Conservation (phyloP, 768 basidiomycete genomes). For the Astraeus odoratus region DNA sequence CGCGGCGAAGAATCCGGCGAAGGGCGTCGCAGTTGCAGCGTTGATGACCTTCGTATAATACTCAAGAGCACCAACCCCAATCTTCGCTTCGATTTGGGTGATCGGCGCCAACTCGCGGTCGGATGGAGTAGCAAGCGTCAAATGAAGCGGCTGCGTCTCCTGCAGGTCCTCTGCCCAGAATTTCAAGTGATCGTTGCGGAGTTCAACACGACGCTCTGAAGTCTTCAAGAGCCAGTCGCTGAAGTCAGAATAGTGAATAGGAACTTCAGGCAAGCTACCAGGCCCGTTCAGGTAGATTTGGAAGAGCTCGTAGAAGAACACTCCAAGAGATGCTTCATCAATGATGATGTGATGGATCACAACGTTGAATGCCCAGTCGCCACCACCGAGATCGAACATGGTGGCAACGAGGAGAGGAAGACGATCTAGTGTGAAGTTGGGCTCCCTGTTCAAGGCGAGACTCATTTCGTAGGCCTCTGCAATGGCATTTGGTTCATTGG, state of each 20-base stretch:
- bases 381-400: constrained; percentile 19
- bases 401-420: constrained; percentile 19
- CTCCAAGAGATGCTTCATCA: constrained; percentile 22
- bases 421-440: constrained; percentile 21
- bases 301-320: constrained; percentile 27
- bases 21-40: constrained; percentile 15
- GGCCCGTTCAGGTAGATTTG: constrained; percentile 20
- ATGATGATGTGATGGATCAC: constrained; percentile 27
- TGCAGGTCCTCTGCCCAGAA: constrained; percentile 17
- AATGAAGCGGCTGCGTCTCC: constrained; percentile 11
- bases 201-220: constrained; percentile 21
- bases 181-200: constrained; percentile 18
- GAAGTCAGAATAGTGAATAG: constrained; percentile 13
- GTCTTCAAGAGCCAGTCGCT: constrained; percentile 21
- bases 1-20: constrained; percentile 26
- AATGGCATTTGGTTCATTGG: constrained; percentile 16
- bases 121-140: constrained; percentile 20
- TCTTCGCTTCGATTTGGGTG: constrained; percentile 20
- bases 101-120: constrained; percentile 21
- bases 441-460: constrained; percentile 11
- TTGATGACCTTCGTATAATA: constrained; percentile 16
- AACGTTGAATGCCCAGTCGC: constrained; percentile 24
- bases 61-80: constrained; percentile 9
- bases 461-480: constrained; percentile 27
- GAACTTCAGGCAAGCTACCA: constrained; percentile 18